A percentile compares a stretch with the other conserved stretches of the same genome.
phyloP scores from a whole-genome alignment of 2,329 filamentous ascomycete species.

The Madurella mycetomatis region DNA sequence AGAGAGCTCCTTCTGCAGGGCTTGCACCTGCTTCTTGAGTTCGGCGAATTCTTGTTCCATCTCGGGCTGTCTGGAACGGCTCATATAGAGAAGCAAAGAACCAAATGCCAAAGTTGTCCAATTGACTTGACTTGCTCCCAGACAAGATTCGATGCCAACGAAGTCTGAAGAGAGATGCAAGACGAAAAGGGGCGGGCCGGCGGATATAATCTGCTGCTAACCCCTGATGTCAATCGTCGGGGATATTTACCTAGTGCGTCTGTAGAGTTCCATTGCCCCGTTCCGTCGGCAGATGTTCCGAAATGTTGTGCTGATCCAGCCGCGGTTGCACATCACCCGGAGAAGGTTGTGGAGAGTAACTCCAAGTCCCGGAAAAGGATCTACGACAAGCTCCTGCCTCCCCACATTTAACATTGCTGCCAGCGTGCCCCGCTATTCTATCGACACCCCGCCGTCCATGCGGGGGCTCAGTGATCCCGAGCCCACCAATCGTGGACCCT shows the following conservation, averaged over 20 bases:
- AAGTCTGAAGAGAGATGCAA: neutral
- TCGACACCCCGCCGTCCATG: too few relatives aligned
- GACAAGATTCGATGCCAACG: too few relatives aligned
- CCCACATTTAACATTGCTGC: neutral
- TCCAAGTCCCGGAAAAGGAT: neutral
- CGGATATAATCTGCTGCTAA: too few relatives aligned
- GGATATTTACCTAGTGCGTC: neutral
- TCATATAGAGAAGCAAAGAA: neutral
- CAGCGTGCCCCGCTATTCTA: neutral
- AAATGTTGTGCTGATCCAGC: neutral
- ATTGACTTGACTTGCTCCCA: too few relatives aligned
- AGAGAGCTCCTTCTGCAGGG: conserved; percentile 33
- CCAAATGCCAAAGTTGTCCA: too few relatives aligned
- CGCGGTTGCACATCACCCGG: too few relatives aligned
- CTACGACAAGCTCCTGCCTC: neutral
- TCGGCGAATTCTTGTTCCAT: conserved; percentile 35
- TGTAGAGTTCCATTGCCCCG: neutral
- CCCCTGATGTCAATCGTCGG: neutral
- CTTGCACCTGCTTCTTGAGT: conserved; percentile 35
- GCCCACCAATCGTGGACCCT: too few relatives aligned
- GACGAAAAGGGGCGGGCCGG: neutral
- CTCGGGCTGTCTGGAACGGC: conserved; percentile 3
- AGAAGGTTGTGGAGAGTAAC: neutral
- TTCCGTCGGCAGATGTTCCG: neutral
- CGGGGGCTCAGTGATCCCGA: too few relatives aligned